Evolutionary conservation across 371 early-diverging fungal genomes (phyloP).

Genomic region (Mycotypha africana): DNA sequence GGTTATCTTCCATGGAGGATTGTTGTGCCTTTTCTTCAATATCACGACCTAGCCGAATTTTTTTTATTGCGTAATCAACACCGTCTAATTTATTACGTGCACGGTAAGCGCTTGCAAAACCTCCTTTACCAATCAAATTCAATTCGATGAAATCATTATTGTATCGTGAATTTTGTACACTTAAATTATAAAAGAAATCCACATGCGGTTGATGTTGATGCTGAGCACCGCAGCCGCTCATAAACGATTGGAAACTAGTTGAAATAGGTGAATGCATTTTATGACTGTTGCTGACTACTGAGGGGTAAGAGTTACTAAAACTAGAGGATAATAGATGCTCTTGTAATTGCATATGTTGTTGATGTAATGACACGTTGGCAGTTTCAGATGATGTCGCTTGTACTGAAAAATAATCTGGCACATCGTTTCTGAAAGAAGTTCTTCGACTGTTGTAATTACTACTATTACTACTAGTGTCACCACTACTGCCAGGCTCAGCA

Average conservation of each 20-base stretch:
- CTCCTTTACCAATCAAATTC: constrained; percentile 81
- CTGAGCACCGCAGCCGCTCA: too few relatives aligned
- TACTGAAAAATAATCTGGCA: not conserved
- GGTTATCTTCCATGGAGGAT: constrained; percentile 31
- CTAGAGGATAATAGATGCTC: not conserved
- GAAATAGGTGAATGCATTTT: not conserved
- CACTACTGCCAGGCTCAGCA: not conserved
- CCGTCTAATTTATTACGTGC: constrained; percentile 77
- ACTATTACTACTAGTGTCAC: not conserved
- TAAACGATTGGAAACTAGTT: not conserved
- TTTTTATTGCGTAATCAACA: constrained; percentile 87
- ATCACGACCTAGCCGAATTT: constrained; percentile 52
- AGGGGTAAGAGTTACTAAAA: not conserved
- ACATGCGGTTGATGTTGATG: too few relatives aligned
- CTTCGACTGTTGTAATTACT: too few relatives aligned
- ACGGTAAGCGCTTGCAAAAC: constrained; percentile 86
- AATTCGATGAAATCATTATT: constrained; percentile 81
- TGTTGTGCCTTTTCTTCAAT: constrained; percentile 28
- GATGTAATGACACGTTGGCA: too few relatives aligned
- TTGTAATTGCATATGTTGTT: too few relatives aligned
- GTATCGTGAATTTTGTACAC: constrained; percentile 69
- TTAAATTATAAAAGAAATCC: constrained; percentile 25
- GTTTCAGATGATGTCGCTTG: too few relatives aligned
- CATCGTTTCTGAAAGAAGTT: too few relatives aligned
- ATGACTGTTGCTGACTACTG: not conserved